Evolutionary conservation across 441 rosid species (phyloP), one percentile per base, ranked within the genome.

Genomic region (Erodium chrysanthum): DNA sequence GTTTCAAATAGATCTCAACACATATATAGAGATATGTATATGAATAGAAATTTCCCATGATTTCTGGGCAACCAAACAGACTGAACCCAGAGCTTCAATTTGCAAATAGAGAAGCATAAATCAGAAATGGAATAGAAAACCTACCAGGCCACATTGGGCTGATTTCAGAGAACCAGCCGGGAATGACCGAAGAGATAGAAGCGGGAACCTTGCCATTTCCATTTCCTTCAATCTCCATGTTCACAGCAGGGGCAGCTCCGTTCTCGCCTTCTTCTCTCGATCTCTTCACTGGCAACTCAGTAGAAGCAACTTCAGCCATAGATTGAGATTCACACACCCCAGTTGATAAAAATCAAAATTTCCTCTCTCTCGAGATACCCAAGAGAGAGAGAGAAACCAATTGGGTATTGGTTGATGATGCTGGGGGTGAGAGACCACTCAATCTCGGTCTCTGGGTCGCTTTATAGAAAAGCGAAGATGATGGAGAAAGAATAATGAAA

Each of bases 81-180:
- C 62, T 21, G 21, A 21, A 71, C 54, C 60, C 3, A 48, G 18
- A n/a, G 5, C n/a, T 4, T 48, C 0, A 14, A 2, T 48, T 27
- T 27, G 29, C 29, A 27, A 27, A 27, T 27, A 27, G 2, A 27
- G 58, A 15, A 18, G 11, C 59, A 52, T 17, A 18, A 54, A 54
- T 54, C 60, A 9, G 60, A 54, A 54, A 54, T 54, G 11, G 22
- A 20, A 54, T 20, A 18, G 25, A 54, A 54, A 54, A 54, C 23
- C 11, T 15, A 73, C 72, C 72, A 17, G 69, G 76, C 72, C 76
- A 68, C 76, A 73, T 68, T 64, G 76, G 76, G 60, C 72, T 73
- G 11, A 73, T 73, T 71, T 73, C 76, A 12, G 76, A 73, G 76
- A 73, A 73, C 76, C 76, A 73, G 18, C 76, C 69, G 14, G 76